phyloP scores from a whole-genome alignment of 1,139 yeast species.

The Pichia sp. region DNA sequence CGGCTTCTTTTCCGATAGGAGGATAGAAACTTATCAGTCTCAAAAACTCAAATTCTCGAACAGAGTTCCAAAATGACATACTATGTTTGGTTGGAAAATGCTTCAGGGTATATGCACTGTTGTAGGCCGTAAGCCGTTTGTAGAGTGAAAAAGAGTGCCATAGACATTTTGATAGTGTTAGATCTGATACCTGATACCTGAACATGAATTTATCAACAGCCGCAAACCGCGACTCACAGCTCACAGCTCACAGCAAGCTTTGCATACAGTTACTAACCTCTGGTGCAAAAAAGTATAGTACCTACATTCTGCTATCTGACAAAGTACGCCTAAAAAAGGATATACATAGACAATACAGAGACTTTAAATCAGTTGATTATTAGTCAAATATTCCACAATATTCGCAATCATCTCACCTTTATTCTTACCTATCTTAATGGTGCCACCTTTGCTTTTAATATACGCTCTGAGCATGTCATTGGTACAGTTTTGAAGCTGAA shows the following conservation, averaged over 20 bases:
- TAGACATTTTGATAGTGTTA: no score
- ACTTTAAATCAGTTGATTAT: conserved; percentile 2
- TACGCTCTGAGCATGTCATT: conserved; percentile 30
- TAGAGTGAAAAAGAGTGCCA: no score
- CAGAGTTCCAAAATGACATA: background rate
- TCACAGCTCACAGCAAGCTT: no score
- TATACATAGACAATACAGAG: no score
- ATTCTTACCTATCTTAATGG: conserved; percentile 32
- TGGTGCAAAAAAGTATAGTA: no score
- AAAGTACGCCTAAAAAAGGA: no score
- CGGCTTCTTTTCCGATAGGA: conserved; percentile 20
- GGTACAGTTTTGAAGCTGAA: conserved; percentile 18
- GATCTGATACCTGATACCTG: no score
- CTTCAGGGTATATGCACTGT: no score
- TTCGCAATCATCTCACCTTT: conserved; percentile 39
- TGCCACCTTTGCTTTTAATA: conserved; percentile 29
- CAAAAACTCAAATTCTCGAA: conserved; percentile 4
- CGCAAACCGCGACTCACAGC: no score
- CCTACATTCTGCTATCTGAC: background rate
- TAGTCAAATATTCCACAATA: conserved; percentile 26
- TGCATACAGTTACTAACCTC: no score
- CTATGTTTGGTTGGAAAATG: no score
- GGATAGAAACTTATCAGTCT: conserved; percentile 21
- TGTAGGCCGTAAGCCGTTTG: background rate
- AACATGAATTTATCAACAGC: no score